These are phyloP conservation scores for Alnus rubra DNA, from an alignment of 306 rosid genomes.

Conservation along the genomic window DNA sequence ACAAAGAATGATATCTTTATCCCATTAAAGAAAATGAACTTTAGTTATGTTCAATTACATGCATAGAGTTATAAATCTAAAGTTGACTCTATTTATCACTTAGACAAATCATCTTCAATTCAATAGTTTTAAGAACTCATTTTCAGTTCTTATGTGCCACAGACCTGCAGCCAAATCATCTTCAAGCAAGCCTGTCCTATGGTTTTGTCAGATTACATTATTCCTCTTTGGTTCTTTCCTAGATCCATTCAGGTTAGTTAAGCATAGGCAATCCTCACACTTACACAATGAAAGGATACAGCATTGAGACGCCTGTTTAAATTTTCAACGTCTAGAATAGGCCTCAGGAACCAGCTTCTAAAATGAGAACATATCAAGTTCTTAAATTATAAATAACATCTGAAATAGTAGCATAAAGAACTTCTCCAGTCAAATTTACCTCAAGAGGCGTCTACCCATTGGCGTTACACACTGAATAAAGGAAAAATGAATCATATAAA, in stretches of 20 bases:
- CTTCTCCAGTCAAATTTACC: constrained; percentile 43
- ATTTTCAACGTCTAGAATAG: constrained; percentile 83
- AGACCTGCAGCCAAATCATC: neutral
- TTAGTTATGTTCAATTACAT: constrained; percentile 8
- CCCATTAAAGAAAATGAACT: constrained; percentile 46
- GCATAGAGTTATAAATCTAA: neutral
- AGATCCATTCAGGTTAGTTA: neutral
- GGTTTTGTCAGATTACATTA: neutral
- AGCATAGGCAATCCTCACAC: constrained; percentile 5
- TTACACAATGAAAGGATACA: constrained; percentile 66
- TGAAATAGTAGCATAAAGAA: constrained; percentile 2
- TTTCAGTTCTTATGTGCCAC: neutral
- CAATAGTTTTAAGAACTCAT: neutral
- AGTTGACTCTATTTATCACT: neutral
- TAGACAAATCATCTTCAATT: neutral
- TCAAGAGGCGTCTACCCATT: constrained; percentile 87
- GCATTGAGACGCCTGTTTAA: constrained; percentile 77
- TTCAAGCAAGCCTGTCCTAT: constrained; percentile 5
- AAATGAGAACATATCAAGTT: constrained; percentile 10
- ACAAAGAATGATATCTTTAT: constrained; percentile 88
- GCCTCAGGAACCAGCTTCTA: constrained; percentile 96
- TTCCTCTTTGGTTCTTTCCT: constrained; percentile 16
- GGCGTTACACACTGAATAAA: constrained; percentile 81
- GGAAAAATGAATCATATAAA: constrained; percentile 30
- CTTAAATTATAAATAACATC: constrained; percentile 6